phyloP scores from a whole-genome alignment of 345 rosid genomes.

The Carallia pectinifolia region DNA sequence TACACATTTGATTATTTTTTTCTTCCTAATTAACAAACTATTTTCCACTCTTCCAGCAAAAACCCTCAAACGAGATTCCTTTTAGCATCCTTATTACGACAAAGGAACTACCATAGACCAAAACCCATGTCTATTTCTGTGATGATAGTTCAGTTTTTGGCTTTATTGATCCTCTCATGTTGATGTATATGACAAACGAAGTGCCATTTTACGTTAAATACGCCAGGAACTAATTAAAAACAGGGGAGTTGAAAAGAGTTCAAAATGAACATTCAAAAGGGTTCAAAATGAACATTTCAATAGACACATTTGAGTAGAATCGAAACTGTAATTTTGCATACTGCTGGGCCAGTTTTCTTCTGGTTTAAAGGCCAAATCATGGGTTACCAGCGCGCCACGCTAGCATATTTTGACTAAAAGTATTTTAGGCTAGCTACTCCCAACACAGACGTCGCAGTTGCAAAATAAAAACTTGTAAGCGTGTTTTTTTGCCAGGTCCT shows the following conservation, averaged over 20 bases:
- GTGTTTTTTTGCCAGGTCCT: too few relatives aligned
- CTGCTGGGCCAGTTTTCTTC: not conserved
- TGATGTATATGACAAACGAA: slow-evolving; percentile 3
- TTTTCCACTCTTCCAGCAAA: slow-evolving; percentile 30
- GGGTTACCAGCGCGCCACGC: too few relatives aligned
- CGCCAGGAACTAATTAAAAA: slow-evolving; percentile 2
- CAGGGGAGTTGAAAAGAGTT: slow-evolving; percentile 2
- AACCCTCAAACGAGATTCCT: slow-evolving; percentile 35
- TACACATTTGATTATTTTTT: slow-evolving; percentile 56
- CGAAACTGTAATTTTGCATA: not conserved
- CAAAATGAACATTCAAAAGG: not conserved
- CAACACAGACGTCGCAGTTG: too few relatives aligned
- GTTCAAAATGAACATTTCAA: not conserved
- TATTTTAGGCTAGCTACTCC: too few relatives aligned
- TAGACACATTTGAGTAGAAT: not conserved
- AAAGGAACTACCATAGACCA: slow-evolving; percentile 47
- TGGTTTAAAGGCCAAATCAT: not conserved
- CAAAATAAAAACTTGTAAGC: too few relatives aligned
- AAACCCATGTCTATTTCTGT: slow-evolving; percentile 45
- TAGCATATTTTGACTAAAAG: too few relatives aligned
- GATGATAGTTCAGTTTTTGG: slow-evolving; percentile 18
- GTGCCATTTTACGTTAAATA: not conserved
- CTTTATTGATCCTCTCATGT: slow-evolving; percentile 6
- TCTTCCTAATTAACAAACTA: slow-evolving; percentile 9
- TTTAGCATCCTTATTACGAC: slow-evolving; percentile 50